Percentiles rank a stretch among this genome's conserved stretches.
These are phyloP conservation scores for Isabelozyma gotoi DNA, from an alignment of 805 yeast genomes.

Conservation along the genomic window DNA sequence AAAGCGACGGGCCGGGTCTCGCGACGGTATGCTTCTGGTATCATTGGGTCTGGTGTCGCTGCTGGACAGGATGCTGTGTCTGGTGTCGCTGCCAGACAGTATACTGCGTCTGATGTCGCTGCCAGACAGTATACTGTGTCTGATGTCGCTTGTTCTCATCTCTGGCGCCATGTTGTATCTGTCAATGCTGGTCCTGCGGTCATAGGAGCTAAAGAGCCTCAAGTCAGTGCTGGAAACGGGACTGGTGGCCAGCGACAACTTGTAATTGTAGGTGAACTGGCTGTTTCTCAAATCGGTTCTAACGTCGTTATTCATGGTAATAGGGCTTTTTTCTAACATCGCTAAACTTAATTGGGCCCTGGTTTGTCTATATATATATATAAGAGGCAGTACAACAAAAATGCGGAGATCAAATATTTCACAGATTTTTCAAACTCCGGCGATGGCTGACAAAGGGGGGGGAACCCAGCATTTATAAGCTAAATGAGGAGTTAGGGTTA, in stretches of 20 bases:
- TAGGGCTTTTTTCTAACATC: not conserved
- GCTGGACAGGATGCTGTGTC: too few species aligned
- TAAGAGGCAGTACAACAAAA: too few species aligned
- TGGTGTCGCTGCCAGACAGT: too few species aligned
- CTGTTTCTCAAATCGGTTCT: not conserved
- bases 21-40: too few species aligned
- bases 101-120: not conserved
- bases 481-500: not conserved
- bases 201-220: too few species aligned
- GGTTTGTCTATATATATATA: too few species aligned
- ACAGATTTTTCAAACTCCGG: not conserved
- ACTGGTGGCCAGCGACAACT: too few species aligned
- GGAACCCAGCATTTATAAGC: not conserved
- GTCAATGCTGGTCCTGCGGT: too few species aligned
- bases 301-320: not conserved
- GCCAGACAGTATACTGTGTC: not conserved
- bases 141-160: not conserved
- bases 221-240: too few species aligned
- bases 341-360: not conserved
- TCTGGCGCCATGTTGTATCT: too few species aligned
- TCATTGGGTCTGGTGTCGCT: too few species aligned
- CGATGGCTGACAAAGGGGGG: not conserved
- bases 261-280: not conserved
- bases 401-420: not conserved
- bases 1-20: constrained; percentile 3